phyloP scores from a whole-genome alignment of 768 basidiomycete genomes.

The Macrolepiota albuminosa region DNA sequence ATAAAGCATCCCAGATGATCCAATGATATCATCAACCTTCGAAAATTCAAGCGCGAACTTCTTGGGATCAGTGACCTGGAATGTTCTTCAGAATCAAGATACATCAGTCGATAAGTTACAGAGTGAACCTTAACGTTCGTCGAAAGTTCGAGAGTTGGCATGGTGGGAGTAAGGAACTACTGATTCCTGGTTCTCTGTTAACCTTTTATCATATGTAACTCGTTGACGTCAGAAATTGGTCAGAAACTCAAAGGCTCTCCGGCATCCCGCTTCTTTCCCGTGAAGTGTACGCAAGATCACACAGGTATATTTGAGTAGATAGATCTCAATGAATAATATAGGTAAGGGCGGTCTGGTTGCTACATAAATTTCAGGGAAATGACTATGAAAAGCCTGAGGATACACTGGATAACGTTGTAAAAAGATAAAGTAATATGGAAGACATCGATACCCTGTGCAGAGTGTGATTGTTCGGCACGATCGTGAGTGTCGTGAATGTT shows the following conservation, averaged over 20 bases:
- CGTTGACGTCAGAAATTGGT: not conserved
- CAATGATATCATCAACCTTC: conserved; percentile 32
- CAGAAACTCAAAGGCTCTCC: not conserved
- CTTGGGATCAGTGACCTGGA: conserved; percentile 32
- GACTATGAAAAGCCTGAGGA: not conserved
- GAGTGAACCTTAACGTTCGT: conserved; percentile 38
- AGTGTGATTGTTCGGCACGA: not conserved
- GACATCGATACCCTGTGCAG: not conserved
- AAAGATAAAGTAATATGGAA: not conserved
- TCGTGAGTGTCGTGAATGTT: not conserved
- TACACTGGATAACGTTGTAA: not conserved
- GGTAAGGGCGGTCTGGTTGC: not conserved
- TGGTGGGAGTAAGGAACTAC: conserved; percentile 7
- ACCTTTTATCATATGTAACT: not conserved
- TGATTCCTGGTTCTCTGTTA: not conserved
- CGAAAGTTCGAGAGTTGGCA: conserved; percentile 40
- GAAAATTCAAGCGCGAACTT: conserved; percentile 50
- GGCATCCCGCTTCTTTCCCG: not conserved
- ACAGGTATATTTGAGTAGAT: not conserved
- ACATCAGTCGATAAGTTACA: too few relatives aligned
- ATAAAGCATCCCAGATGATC: not conserved
- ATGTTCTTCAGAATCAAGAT: not conserved
- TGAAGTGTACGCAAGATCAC: not conserved
- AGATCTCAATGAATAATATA: not conserved
- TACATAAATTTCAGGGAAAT: not conserved